Evolutionary conservation across 176 grass and related monocot genomes (phyloP).

Genomic region (Ampelocalamus luodianensis): DNA sequence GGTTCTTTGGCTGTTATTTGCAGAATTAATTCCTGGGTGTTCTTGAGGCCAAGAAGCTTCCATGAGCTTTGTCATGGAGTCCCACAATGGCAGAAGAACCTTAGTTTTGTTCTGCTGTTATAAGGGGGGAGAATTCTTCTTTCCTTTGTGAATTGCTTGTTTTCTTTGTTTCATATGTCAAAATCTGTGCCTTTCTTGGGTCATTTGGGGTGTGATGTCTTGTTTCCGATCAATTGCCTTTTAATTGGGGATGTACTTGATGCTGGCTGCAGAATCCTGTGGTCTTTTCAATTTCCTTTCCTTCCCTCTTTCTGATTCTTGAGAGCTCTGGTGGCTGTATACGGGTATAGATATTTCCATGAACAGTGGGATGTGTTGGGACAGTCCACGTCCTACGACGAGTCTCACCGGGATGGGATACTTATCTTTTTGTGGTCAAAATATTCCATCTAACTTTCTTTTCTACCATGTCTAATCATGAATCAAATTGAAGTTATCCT

Average conservation of each 20-base stretch:
- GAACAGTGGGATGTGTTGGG: neutral
- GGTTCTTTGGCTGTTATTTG: neutral
- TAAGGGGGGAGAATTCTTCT: neutral
- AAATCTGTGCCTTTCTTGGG: neutral
- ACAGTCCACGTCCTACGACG: too few relatives aligned
- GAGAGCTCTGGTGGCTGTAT: slow-evolving; percentile 16
- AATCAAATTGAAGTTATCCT: neutral
- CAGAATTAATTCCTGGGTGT: neutral
- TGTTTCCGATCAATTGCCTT: neutral
- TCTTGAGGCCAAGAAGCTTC: neutral
- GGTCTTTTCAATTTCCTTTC: neutral
- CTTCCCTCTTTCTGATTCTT: neutral
- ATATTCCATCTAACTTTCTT: neutral
- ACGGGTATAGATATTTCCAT: slow-evolving; percentile 40
- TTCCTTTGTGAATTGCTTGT: neutral
- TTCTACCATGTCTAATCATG: slow-evolving; percentile 23
- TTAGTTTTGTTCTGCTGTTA: neutral
- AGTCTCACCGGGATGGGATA: neutral
- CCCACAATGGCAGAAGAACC: neutral
- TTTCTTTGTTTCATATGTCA: neutral
- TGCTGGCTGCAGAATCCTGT: neutral
- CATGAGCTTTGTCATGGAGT: neutral
- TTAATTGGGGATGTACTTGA: neutral
- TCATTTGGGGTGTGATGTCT: neutral
- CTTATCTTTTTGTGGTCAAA: slow-evolving; percentile 16